Conservation (phyloP, 768 basidiomycete genomes). For the Lanmaoa rubissima region DNA sequence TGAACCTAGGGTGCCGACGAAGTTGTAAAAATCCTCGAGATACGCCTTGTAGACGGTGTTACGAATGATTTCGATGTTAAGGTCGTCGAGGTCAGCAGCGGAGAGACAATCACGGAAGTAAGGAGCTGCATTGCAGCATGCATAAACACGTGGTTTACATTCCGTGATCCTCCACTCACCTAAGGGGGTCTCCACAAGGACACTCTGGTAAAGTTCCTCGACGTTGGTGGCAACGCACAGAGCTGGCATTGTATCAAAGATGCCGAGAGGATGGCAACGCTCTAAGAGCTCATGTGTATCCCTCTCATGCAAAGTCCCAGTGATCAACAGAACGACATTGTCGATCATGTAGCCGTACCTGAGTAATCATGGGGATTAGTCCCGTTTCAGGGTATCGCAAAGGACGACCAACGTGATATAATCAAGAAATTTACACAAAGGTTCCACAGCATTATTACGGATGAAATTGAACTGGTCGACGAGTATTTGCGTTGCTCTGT, state of each 20-base stretch:
- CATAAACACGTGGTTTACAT: constrained; percentile 2
- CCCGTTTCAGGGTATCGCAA: background rate
- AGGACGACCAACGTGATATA: constrained; percentile 84
- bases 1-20: constrained; percentile 71
- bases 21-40: constrained; percentile 94
- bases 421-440: constrained; percentile 89
- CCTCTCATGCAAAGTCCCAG: constrained; percentile 94
- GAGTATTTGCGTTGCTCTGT: constrained; percentile 91
- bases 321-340: constrained; percentile 96
- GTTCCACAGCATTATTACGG: constrained; percentile 85
- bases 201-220: constrained; percentile 95
- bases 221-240: constrained; percentile 99
- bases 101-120: constrained; percentile 97
- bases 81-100: constrained; percentile 94
- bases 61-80: constrained; percentile 99
- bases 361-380: constrained; percentile 12
- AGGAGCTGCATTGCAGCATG: constrained; percentile 51
- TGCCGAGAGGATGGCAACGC: constrained; percentile 94
- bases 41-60: constrained; percentile 99
- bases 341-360: constrained; percentile 99
- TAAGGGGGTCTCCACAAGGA: constrained; percentile 94
- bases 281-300: constrained; percentile 96
- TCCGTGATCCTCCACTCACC: constrained; percentile 51
- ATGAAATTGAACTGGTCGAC: constrained; percentile 98
- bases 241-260: constrained; percentile 98